Percentiles rank a stretch among this genome's conserved stretches.
These are phyloP conservation scores for Yamadazyma sp. DNA, from an alignment of 805 yeast species.

Conservation along the genomic window DNA sequence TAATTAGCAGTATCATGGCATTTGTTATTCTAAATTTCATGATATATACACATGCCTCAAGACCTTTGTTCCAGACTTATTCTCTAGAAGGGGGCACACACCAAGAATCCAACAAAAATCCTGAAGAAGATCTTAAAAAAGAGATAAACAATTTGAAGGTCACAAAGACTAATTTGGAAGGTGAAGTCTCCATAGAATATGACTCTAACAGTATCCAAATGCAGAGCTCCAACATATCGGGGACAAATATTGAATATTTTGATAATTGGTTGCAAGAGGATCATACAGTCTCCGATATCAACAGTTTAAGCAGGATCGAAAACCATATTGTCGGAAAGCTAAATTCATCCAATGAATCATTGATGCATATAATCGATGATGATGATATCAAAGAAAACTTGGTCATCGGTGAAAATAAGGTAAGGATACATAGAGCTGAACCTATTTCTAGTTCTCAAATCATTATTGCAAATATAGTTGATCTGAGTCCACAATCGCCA, in stretches of 20 bases:
- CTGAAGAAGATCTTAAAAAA: no score
- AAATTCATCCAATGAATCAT: not conserved
- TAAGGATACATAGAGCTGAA: constrained; percentile 3
- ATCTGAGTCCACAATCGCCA: no score
- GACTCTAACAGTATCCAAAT: no score
- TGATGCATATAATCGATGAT: constrained; percentile 1
- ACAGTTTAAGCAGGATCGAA: constrained; percentile 6
- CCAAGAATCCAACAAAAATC: no score
- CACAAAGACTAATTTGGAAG: no score
- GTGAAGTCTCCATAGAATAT: no score
- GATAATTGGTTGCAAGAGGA: constrained; percentile 10
- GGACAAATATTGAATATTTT: constrained; percentile 7
- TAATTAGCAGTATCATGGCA: no score
- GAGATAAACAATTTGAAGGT: no score
- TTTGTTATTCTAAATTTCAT: no score
- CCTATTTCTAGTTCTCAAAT: constrained; percentile 11
- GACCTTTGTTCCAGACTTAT: no score
- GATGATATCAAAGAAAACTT: constrained; percentile 5
- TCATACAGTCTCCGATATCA: constrained; percentile 3
- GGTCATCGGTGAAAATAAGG: constrained; percentile 4
- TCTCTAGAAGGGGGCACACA: no score
- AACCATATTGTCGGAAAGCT: constrained; percentile 1
- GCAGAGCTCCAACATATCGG: constrained; percentile 7
- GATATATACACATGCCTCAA: no score
- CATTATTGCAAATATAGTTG: constrained; percentile 5